Percentiles rank a stretch among this genome's conserved stretches.
phyloP scores from a whole-genome alignment of 2,329 filamentous ascomycete species.

The Aspergillus tamarii region DNA sequence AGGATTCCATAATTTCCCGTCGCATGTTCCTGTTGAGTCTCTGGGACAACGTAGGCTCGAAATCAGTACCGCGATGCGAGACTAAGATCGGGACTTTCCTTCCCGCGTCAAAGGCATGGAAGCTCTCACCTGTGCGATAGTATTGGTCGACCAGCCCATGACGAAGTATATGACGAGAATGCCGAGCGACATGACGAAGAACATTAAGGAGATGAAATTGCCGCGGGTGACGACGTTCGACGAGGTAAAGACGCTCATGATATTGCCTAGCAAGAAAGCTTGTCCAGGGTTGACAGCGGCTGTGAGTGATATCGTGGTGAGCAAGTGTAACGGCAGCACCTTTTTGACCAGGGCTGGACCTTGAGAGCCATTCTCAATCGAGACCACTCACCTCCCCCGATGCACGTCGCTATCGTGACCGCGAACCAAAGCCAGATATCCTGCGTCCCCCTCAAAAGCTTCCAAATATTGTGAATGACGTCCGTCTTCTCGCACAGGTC shows the following conservation, averaged over 20 bases:
- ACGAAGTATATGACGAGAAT: slow-evolving; percentile 28
- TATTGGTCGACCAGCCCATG: slow-evolving; percentile 38
- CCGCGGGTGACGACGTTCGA: slow-evolving; percentile 23
- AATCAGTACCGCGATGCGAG: too few relatives aligned
- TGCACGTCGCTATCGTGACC: neutral
- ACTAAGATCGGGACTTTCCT: too few relatives aligned
- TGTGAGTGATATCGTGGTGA: neutral
- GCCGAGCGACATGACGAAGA: slow-evolving; percentile 47
- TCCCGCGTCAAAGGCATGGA: too few relatives aligned
- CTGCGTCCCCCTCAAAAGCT: neutral
- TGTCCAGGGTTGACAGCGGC: neutral
- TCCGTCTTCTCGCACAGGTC: neutral
- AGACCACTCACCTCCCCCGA: neutral
- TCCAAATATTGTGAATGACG: neutral
- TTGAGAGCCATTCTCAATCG: too few relatives aligned
- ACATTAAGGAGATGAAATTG: slow-evolving; percentile 52
- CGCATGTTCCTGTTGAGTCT: neutral
- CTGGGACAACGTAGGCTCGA: neutral
- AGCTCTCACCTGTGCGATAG: slow-evolving; percentile 27
- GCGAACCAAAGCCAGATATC: neutral
- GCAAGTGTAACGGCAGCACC: neutral
- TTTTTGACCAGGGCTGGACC: too few relatives aligned
- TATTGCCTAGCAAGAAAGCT: neutral
- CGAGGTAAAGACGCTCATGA: slow-evolving; percentile 4
- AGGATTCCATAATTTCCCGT: slow-evolving; percentile 13